A percentile compares a stretch with the other conserved stretches of the same genome.
Conservation (phyloP, 176 grass and related monocot species). For the Echinochloa phyllopogon region DNA sequence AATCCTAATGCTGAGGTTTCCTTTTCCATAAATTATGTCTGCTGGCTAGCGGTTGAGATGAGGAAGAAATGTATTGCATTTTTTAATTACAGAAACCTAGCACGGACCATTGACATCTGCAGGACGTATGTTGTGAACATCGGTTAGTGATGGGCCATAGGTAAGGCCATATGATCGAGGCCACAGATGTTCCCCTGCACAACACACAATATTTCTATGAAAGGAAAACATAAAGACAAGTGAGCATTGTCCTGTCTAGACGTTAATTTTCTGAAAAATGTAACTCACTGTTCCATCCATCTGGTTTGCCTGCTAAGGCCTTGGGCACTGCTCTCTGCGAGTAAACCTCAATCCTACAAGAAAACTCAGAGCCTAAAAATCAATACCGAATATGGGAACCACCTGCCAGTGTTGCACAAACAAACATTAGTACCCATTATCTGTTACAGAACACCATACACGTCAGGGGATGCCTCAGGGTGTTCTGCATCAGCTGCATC, state of each 20-base stretch:
- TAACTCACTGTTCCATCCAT: conserved; percentile 88
- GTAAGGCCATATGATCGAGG: conserved; percentile 71
- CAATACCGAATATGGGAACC: not conserved
- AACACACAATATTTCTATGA: not conserved
- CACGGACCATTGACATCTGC: conserved; percentile 70
- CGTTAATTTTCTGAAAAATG: conserved; percentile 26
- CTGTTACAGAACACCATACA: conserved; percentile 52
- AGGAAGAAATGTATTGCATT: not conserved
- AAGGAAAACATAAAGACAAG: not conserved
- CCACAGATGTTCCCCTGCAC: conserved; percentile 84
- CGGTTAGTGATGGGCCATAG: conserved; percentile 51
- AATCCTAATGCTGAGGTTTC: not conserved
- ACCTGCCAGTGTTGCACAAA: not conserved
- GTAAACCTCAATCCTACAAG: conserved; percentile 70
- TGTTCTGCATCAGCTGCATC: conserved; percentile 68
- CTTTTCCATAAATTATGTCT: not conserved
- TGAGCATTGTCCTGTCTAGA: not conserved
- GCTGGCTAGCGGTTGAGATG: not conserved
- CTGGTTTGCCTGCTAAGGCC: conserved; percentile 65
- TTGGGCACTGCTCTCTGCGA: conserved; percentile 66
- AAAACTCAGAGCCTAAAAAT: not conserved
- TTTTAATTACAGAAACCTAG: not conserved
- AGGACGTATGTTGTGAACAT: conserved; percentile 76
- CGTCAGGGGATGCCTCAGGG: conserved; percentile 61
- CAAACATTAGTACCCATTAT: not conserved